Percentiles rank a stretch among this genome's conserved stretches.
Evolutionary conservation across 495 filamentous ascomycete genomes (phyloP).

Genomic region (Neurospora sp.): DNA sequence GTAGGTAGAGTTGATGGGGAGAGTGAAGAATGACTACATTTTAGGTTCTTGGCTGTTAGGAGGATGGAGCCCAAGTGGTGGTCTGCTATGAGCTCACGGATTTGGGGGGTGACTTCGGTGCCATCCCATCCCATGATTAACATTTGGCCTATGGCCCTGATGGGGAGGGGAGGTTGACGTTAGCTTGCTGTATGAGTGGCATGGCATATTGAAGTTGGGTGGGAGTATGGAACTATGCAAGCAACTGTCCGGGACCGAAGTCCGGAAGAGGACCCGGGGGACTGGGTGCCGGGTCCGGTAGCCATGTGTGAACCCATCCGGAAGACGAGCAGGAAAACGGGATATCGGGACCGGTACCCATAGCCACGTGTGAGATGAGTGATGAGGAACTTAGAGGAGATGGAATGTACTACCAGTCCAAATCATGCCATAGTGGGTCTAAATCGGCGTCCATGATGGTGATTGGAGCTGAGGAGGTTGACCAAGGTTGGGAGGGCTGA

Average conservation of each 20-base stretch:
- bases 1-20: not conserved
- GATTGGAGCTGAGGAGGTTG: constrained; percentile 16
- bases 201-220: too few species aligned
- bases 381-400: not conserved
- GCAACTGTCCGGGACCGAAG: constrained; percentile 5
- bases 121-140: constrained; percentile 96
- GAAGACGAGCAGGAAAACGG: not conserved
- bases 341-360: not conserved
- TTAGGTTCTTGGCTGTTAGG: constrained; percentile 82
- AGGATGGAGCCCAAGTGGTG: constrained; percentile 70
- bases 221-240: too few species aligned
- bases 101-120: constrained; percentile 75
- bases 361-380: not conserved
- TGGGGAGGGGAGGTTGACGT: not conserved
- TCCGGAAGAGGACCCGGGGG: too few species aligned
- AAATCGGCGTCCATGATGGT: constrained; percentile 40
- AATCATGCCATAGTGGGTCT: constrained; percentile 62
- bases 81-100: constrained; percentile 72
- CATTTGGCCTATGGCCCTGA: constrained; percentile 70
- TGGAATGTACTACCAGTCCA: constrained; percentile 43
- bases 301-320: too few species aligned
- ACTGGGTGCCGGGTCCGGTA: too few species aligned
- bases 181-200: not conserved
- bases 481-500: not conserved
- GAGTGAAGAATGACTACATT: constrained; percentile 46